Evolutionary conservation across 2,329 filamentous ascomycete species (phyloP), one percentile per base, ranked within the genome.

Genomic region (Nectriaceae sp.): DNA sequence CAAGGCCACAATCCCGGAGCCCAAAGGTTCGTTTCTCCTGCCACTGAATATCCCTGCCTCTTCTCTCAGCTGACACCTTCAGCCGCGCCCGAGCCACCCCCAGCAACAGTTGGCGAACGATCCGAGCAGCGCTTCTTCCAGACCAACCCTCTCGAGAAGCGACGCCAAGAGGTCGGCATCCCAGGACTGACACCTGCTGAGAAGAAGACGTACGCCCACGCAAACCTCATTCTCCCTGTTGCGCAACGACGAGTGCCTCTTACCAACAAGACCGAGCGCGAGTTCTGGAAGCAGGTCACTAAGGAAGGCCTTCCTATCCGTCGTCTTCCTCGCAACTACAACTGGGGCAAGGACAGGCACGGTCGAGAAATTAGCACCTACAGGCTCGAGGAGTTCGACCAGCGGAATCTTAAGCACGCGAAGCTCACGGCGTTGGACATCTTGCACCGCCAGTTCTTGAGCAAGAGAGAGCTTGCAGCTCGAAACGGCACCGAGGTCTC

Each of bases 271-370:
- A 66, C 75, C 21, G 75, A 81, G 60, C 75, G 76, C 59, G 80
- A 83, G 57, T 75, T 79, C 61, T 84, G 80, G 80, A 80, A 79
- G 65, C 69, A 72, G 40, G 70, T 81, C 53, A 74, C 73, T 62
- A 80, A 83, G 55, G 72, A 77, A 40, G 73, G 67, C 47, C 68
- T 82, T 13, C 76, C 79, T 4, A 66, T 77, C 42, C 76, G 79
- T 31, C 67, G 69, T 21, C 66, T 77, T 16, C 62, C 65, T 19
- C 60, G 60, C 33, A 60, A 61, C 56, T 70, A 74, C 66, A 44
- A 60, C 64, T 83, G 79, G 79, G 79, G 79, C 48, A 65, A 61
- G 43, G 80, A 83, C 59, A 71, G 70, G 44, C 65, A 67, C 61
- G 79, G 79, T 15, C 72, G 74, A 26, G 72, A 77, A 52, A 60